These are phyloP conservation scores for Tulasnella sp. DNA, from an alignment of 768 basidiomycete genomes.

Conservation along the genomic window DNA sequence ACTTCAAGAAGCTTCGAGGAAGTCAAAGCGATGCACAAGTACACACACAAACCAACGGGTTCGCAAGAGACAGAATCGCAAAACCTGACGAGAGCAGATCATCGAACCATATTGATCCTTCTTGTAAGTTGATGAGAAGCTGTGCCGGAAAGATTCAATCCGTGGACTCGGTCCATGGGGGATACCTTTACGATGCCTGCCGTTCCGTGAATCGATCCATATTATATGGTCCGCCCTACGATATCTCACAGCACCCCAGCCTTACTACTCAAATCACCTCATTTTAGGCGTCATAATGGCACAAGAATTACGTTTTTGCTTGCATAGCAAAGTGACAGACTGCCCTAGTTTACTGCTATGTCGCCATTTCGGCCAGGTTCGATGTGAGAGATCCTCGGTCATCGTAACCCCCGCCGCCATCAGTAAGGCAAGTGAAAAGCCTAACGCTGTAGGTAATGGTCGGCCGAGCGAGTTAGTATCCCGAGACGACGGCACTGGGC, in stretches of 20 bases:
- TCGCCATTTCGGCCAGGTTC: neutral
- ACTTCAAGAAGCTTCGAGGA: no score
- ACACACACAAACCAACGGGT: no score
- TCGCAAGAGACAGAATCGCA: no score
- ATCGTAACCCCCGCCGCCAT: neutral
- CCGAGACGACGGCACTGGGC: neutral
- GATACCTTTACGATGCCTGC: neutral
- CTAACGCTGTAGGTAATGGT: constrained; percentile 3
- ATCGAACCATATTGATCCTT: no score
- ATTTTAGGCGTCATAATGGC: neutral
- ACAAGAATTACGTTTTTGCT: neutral
- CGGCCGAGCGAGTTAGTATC: neutral
- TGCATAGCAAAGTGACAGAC: neutral
- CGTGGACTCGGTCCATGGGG: neutral
- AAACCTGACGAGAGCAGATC: no score
- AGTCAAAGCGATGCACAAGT: no score
- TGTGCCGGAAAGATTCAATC: neutral
- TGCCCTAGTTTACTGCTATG: neutral
- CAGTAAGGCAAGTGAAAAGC: neutral
- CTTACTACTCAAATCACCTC: neutral
- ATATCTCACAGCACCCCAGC: neutral
- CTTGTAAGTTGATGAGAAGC: no score
- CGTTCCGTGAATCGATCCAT: neutral
- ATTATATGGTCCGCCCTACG: neutral
- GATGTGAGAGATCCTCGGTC: neutral